Base-by-base conservation (phyloP, 139 green algal species). In the Chlamydomonas schloesseri region DNA sequence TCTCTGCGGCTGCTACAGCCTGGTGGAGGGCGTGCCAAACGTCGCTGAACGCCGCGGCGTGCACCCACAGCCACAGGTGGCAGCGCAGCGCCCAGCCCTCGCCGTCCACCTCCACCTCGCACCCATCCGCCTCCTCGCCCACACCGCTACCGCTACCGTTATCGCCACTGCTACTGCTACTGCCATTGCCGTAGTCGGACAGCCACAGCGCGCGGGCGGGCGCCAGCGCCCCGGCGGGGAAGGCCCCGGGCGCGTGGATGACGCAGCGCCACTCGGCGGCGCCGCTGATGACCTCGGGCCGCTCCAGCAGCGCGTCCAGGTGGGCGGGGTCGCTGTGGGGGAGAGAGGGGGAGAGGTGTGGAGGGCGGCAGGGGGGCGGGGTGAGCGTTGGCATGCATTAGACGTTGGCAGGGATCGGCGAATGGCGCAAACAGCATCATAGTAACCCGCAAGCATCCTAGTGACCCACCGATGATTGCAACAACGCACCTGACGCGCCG, bases 41-140 rank as follows among this genome's bases (percentile, higher is more conserved):
- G 29, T 91, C 87, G 21, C 82, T 55, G 24, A 88, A 88, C 5
- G 88, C 88, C 18, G 87, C 71, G 0, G 86, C 83, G 76, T 93
- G 89, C 29, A 88, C 82, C 89, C 89, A 93, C 34, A 93, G 60
- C 86, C 87, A 91, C 62, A 92, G 42, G 11, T 50, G 37, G 20
- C 86, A 78, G 23, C 46, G 62, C 2, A 42, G 29, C 26, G 82
- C 75, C 86, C 86, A 86, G 42, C 86, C 77, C 53, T 77, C 57
- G 13, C 0, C 37, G 8, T 73, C 85, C 4, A 28, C 10, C 9
- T 21, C 47, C 47, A 55, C 34, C 72, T 67, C n/a, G 5, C 1
- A 15, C 21, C 29, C 46, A 5, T 10, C 46, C 46, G 1, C 71
- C 37, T 64, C 71, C 71, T 6, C 26, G 29, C 26, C 73, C 46